phyloP scores from a whole-genome alignment of 345 rosid genomes.

The Populus deltoides region DNA sequence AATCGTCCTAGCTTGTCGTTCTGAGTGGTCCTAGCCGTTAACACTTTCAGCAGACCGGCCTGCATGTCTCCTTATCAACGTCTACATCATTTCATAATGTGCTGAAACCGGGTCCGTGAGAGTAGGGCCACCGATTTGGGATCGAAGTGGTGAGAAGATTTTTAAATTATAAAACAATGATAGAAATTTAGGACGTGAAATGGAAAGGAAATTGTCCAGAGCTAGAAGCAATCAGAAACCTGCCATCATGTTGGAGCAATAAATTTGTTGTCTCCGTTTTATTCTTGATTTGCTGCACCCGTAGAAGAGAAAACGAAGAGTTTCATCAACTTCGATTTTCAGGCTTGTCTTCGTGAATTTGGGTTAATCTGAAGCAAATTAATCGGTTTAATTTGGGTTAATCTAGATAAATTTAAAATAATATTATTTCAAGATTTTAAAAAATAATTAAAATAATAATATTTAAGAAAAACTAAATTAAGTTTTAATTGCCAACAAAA shows the following conservation, averaged over 20 bases:
- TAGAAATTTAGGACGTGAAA: neutral
- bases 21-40: neutral
- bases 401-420: too few species aligned
- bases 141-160: neutral
- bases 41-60: conserved; percentile 8
- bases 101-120: neutral
- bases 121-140: neutral
- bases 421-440: too few species aligned
- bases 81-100: conserved; percentile 16
- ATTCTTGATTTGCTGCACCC: neutral
- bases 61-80: conserved; percentile 17
- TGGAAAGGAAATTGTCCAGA: neutral
- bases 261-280: neutral
- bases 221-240: too few species aligned
- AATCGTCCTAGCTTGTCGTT: conserved; percentile 17
- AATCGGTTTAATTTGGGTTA: too few species aligned
- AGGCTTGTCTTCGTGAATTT: neutral
- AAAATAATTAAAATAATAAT: too few species aligned
- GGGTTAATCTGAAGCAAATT: too few species aligned
- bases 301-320: neutral
- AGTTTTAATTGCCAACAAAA: too few species aligned
- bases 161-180: neutral
- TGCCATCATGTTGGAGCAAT: neutral
- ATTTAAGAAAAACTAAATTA: too few species aligned
- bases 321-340: neutral